A percentile compares a stretch with the other conserved stretches of the same genome.
Conservation (phyloP, 1,284 basidiomycete species). For the Malassezia obtusa region DNA sequence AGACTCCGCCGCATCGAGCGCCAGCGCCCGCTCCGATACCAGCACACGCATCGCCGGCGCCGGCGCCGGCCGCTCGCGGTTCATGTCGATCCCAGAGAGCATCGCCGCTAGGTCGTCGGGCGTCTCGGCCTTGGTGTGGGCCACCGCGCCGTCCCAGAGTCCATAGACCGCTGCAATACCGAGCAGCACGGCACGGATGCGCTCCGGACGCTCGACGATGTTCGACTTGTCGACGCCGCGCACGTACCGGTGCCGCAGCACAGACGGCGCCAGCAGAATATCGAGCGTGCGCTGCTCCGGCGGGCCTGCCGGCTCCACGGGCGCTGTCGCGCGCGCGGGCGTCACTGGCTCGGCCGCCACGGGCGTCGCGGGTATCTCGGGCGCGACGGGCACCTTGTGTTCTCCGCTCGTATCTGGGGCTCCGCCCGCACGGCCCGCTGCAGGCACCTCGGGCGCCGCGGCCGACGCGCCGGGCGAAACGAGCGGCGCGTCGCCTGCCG, state of each 20-base stretch:
- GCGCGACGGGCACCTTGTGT: too few relatives aligned
- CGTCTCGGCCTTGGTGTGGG: constrained; percentile 1
- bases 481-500: not conserved
- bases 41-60: constrained; percentile 19
- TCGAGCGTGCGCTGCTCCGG: constrained; percentile 21
- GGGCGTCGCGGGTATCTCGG: not conserved
- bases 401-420: too few relatives aligned
- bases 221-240: constrained; percentile 37
- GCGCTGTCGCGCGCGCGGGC: not conserved
- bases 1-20: constrained; percentile 26
- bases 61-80: not conserved
- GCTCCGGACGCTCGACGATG: constrained; percentile 45
- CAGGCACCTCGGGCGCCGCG: too few relatives aligned
- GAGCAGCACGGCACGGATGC: constrained; percentile 38
- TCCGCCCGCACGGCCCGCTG: too few relatives aligned
- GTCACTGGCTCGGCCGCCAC: not conserved
- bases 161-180: constrained; percentile 32
- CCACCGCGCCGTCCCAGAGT: constrained; percentile 1
- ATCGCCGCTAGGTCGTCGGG: constrained; percentile 22
- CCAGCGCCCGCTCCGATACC: constrained; percentile 18
- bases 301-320: constrained; percentile 2
- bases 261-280: constrained; percentile 35
- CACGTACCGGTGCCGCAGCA: constrained; percentile 40
- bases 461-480: not conserved
- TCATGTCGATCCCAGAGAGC: constrained; percentile 23